Percentiles rank a stretch among this genome's conserved stretches.
phyloP scores from a whole-genome alignment of 2,329 filamentous ascomycete species.

The Colletotrichum lupini region DNA sequence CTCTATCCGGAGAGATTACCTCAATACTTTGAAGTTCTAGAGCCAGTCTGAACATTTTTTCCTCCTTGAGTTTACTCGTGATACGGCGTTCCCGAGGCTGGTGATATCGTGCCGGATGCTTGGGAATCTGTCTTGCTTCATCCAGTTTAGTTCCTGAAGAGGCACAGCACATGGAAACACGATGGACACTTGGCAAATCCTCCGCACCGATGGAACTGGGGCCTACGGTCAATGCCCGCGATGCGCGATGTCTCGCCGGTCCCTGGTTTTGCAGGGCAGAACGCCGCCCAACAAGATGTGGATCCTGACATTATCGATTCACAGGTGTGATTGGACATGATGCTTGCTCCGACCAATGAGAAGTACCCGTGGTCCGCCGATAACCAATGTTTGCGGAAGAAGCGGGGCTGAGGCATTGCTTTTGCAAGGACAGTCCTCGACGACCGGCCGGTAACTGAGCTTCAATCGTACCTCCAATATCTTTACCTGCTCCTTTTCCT shows the following conservation, averaged over 20 bases:
- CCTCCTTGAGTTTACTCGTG: background rate
- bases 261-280: background rate
- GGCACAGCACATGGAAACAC: background rate
- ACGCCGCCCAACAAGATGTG: background rate
- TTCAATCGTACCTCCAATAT: background rate
- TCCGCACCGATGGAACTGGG: too few relatives aligned
- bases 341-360: background rate
- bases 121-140: background rate
- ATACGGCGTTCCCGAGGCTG: background rate
- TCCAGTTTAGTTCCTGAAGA: background rate
- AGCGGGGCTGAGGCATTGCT: background rate
- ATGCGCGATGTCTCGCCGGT: background rate
- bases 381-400: background rate
- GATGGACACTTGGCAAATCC: background rate
- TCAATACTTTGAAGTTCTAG: too few relatives aligned
- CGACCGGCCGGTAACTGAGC: background rate
- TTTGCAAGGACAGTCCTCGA: background rate
- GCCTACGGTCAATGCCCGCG: background rate
- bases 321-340: background rate
- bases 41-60: background rate
- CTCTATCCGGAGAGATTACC: too few relatives aligned
- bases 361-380: background rate
- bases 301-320: background rate
- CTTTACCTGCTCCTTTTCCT: background rate
- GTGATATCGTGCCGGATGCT: background rate